Evolutionary conservation across 805 yeast genomes (phyloP), one percentile per base, ranked within the genome.

Genomic region (Millerozyma miso): DNA sequence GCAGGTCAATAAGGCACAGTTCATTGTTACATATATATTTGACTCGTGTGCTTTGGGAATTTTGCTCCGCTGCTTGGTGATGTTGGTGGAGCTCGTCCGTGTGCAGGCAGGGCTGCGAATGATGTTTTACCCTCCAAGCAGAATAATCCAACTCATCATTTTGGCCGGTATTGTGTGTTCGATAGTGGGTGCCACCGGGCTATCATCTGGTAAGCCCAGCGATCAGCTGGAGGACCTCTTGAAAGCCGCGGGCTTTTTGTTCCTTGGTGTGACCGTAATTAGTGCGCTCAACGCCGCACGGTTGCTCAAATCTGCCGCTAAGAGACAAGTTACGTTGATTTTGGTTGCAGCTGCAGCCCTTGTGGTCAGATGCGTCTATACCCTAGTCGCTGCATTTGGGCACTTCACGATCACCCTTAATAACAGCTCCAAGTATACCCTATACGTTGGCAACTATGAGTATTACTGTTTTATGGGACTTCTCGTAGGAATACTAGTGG

Each of bases 401-500:
- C 47, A 49, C 3, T 18, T 46, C n/a, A 23, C 6, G 10, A 23
- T 23, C 6, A 35, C 35, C 26, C 37, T 38, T 17, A 36, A 20
- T 4, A 12, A 33, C 5, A 48, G 52, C 14, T 46, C 48, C 37
- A 39, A 50, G 31, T 51, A 45, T 33, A 38, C 44, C 40, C 37
- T 51, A 15, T 38, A 44, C 20, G 43, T 48, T 39, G 52, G 54
- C 29, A 33, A 46, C 7, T 50, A 40, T 16, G 16, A 46, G 33
- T 50, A 48, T 34, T 48, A 50, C 39, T 38, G 46, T 8, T 49
- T 50, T 35, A 19, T 46, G 39, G 47, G 49, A n/a, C 51, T 64
- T 56, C 13, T 35, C 8, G 38, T 33, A 38, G 43, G 42, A 19
- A 26, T 31, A 23, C 12, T 34, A 6, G 19, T 33, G 12, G 36